These are phyloP conservation scores for Salvia miltiorrhiza DNA, from an alignment of 257 asterid genomes.

Conservation along the genomic window DNA sequence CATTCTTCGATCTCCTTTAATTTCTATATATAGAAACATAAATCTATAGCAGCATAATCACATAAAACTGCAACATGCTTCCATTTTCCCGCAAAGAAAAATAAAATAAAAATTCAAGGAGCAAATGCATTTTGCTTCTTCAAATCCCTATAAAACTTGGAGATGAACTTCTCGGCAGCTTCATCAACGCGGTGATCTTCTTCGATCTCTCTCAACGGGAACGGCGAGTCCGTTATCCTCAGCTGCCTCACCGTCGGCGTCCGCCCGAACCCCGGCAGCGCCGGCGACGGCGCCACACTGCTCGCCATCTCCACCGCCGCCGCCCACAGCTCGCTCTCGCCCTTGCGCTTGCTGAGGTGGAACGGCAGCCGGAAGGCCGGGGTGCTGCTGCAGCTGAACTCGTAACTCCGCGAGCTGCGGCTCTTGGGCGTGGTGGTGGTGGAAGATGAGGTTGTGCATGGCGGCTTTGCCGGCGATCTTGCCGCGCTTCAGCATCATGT, in stretches of 20 bases:
- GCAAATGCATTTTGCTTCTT: constrained; percentile 34
- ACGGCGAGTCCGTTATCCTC: constrained; percentile 79
- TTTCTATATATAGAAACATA: not conserved
- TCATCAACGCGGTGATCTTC: constrained; percentile 44
- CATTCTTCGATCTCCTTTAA: not conserved
- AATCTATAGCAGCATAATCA: not conserved
- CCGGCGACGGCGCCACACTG: constrained; percentile 58
- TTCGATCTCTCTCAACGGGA: constrained; percentile 38
- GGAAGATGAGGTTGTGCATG: constrained; percentile 63
- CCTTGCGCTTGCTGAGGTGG: constrained; percentile 43
- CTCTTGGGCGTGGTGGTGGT: constrained; percentile 32
- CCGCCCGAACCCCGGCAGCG: constrained; percentile 69
- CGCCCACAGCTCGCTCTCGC: constrained; percentile 23
- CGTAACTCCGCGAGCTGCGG: constrained; percentile 27
- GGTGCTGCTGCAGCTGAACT: constrained; percentile 65
- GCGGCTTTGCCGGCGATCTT: constrained; percentile 75
- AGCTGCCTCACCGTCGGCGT: constrained; percentile 75
- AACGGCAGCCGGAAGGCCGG: constrained; percentile 60
- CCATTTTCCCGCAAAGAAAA: not conserved
- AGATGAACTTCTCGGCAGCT: constrained; percentile 65
- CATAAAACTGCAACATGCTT: constrained; percentile 5
- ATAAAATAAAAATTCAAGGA: not conserved
- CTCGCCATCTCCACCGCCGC: constrained; percentile 44
- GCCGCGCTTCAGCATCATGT: constrained; percentile 59
- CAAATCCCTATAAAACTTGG: constrained; percentile 51